Percentiles rank a stretch among this genome's conserved stretches.
phyloP scores from a whole-genome alignment of 2,329 filamentous ascomycete species.

The Acarospora socialis region DNA sequence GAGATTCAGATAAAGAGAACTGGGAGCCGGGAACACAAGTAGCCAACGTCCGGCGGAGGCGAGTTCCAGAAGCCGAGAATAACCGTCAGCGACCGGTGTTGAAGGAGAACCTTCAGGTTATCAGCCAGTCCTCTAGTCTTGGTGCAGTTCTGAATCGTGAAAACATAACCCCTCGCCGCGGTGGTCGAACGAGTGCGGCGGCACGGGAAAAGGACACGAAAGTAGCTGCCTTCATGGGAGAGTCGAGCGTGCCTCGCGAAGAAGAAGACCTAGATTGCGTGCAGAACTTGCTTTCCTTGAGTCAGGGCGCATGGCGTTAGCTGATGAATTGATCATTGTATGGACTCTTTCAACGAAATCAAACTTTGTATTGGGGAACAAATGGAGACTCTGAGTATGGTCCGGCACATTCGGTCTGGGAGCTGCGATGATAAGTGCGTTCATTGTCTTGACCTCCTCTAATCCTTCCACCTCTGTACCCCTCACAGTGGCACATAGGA shows the following conservation, averaged over 20 bases:
- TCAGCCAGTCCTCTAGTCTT: constrained; percentile 25
- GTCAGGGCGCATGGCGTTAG: constrained; percentile 89
- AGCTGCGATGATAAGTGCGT: no score
- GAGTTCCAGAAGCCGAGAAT: neutral
- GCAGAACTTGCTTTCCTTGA: constrained; percentile 74
- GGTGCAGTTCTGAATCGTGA: constrained; percentile 22
- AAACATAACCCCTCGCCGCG: constrained; percentile 4
- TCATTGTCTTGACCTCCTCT: no score
- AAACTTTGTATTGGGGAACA: no score
- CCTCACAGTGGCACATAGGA: no score
- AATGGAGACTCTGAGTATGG: no score
- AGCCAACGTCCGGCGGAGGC: constrained; percentile 35
- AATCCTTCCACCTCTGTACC: no score
- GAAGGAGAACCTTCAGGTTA: constrained; percentile 31
- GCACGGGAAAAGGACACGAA: constrained; percentile 42
- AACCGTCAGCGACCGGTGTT: constrained; percentile 26
- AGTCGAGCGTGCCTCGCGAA: constrained; percentile 46
- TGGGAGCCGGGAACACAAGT: constrained; percentile 44
- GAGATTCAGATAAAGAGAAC: constrained; percentile 93
- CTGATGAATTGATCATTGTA: no score
- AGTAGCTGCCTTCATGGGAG: constrained; percentile 59
- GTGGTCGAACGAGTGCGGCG: neutral
- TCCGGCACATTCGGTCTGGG: no score
- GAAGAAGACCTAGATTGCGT: constrained; percentile 76
- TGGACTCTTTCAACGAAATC: no score